A percentile compares a stretch with the other conserved stretches of the same genome.
Conservation (phyloP, 371 early-diverging fungal species). For the Mortierella sp. region DNA sequence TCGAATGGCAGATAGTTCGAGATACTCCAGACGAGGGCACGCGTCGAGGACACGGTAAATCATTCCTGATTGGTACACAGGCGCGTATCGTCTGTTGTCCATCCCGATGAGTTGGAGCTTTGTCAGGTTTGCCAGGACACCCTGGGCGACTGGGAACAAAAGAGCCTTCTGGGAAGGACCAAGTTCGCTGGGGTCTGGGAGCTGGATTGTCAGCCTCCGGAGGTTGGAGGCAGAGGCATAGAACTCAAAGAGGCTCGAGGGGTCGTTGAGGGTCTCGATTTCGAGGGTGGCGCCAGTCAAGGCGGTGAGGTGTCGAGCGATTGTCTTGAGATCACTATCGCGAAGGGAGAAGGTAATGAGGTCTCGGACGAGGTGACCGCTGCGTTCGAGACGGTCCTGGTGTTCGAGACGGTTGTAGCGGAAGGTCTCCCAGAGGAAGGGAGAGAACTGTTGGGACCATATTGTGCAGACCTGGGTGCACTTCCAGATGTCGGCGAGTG, state of each 20-base stretch:
- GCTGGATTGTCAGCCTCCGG: conserved; percentile 4
- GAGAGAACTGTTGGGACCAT: conserved; percentile 25
- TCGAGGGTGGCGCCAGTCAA: conserved; percentile 15
- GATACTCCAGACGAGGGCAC: conserved; percentile 15
- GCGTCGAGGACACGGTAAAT: conserved; percentile 26
- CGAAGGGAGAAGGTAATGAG: conserved; percentile 20
- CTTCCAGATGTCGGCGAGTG: conserved; percentile 20
- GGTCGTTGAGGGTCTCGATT: conserved; percentile 6
- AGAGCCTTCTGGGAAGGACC: neutral
- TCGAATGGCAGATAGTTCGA: conserved; percentile 20
- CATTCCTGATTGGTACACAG: conserved; percentile 26
- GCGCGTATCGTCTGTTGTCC: neutral
- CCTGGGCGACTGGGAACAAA: conserved; percentile 19
- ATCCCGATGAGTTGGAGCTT: conserved; percentile 19
- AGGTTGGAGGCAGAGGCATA: neutral
- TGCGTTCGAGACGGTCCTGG: neutral
- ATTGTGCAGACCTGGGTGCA: conserved; percentile 27
- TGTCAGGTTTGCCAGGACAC: conserved; percentile 16
- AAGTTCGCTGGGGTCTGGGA: neutral
- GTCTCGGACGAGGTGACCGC: conserved; percentile 25
- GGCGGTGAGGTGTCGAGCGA: conserved; percentile 13
- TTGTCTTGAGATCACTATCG: conserved; percentile 14
- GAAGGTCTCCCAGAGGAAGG: conserved; percentile 39
- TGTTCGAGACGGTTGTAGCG: conserved; percentile 15
- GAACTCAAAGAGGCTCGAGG: neutral